Base-by-base conservation (phyloP, 31 red algal species). In the Odonthalia washingtoniensis region DNA sequence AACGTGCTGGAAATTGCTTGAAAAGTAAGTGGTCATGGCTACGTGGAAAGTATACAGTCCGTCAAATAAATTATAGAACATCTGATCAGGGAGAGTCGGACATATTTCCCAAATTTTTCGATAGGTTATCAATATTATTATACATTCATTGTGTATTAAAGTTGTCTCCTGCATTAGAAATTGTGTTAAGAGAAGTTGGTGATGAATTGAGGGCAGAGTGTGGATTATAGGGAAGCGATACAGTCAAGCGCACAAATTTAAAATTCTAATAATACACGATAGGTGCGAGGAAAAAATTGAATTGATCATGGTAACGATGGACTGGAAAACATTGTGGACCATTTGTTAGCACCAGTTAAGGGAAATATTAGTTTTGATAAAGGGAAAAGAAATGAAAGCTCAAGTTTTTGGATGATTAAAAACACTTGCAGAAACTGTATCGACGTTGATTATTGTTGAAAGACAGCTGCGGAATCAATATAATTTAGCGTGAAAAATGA, bases 141-240 rank as follows among this genome's bases (percentile, higher is more conserved):
- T 90, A 82, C 46, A 83, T 90, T 69, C 68, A 83, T 45, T 83
- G 79, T 46, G n/a, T n/a, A n/a, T n/a, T n/a, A n/a, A n/a, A n/a
- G n/a, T n/a, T n/a, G n/a, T n/a, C n/a, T n/a, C n/a, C n/a, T n/a
- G n/a, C n/a, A n/a, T n/a, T n/a, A n/a, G n/a, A n/a, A n/a, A n/a
- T n/a, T n/a, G n/a, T n/a, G n/a, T n/a, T n/a, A n/a, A n/a, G n/a
- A n/a, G n/a, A n/a, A n/a, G n/a, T n/a, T n/a, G n/a, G n/a, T n/a
- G n/a, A n/a, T n/a, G n/a, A n/a, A n/a, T n/a, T n/a, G n/a, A n/a
- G n/a, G 6, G 66, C 66, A 27, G 66, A 70, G 34, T 32, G 66
- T 70, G 66, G 66, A 34, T 12, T 70, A 32, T 9, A 32, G 14
- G 9, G 12, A 12, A 27, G n/a, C 6, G 12, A 70, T 12, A 27